Evolutionary conservation across 1,139 yeast species (phyloP).

Genomic region (Suzukiozyma palmioleophila): DNA sequence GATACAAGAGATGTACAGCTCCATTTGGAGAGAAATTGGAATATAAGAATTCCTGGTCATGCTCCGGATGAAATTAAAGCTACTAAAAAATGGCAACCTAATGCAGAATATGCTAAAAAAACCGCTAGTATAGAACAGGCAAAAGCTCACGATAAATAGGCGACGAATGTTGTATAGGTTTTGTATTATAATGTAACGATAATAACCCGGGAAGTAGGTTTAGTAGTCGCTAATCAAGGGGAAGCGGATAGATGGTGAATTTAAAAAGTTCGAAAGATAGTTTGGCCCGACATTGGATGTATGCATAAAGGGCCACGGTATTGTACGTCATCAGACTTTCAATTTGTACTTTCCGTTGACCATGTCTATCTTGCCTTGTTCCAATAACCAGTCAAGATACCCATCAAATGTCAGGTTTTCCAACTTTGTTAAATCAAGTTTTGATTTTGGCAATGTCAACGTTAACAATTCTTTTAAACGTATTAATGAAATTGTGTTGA

Average conservation of each 20-base stretch:
- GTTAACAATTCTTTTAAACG: slow-evolving; percentile 5
- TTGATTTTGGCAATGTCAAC: slow-evolving; percentile 10
- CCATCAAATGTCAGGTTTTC: slow-evolving; percentile 7
- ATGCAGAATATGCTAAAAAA: slow-evolving; percentile 66
- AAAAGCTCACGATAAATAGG: slow-evolving; percentile 5
- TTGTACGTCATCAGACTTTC: slow-evolving; percentile 2
- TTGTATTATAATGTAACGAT: slow-evolving; percentile 1
- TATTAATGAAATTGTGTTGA: not conserved
- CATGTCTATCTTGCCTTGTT: slow-evolving; percentile 12
- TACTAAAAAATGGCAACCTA: slow-evolving; percentile 78
- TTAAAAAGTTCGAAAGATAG: no score
- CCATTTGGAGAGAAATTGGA: slow-evolving; percentile 94
- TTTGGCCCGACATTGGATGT: no score
- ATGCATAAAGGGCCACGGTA: no score
- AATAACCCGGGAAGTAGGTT: no score
- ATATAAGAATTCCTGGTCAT: slow-evolving; percentile 89
- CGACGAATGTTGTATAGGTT: not conserved
- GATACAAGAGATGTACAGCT: slow-evolving; percentile 89
- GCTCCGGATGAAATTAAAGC: slow-evolving; percentile 86
- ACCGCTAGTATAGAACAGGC: slow-evolving; percentile 13
- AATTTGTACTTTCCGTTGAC: slow-evolving; percentile 16
- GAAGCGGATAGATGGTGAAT: no score
- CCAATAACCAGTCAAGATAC: slow-evolving; percentile 16
- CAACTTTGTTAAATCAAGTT: slow-evolving; percentile 6
- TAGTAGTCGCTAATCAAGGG: no score